These are phyloP conservation scores for Boletus sp. DNA, from an alignment of 768 basidiomycete genomes.

Conservation along the genomic window DNA sequence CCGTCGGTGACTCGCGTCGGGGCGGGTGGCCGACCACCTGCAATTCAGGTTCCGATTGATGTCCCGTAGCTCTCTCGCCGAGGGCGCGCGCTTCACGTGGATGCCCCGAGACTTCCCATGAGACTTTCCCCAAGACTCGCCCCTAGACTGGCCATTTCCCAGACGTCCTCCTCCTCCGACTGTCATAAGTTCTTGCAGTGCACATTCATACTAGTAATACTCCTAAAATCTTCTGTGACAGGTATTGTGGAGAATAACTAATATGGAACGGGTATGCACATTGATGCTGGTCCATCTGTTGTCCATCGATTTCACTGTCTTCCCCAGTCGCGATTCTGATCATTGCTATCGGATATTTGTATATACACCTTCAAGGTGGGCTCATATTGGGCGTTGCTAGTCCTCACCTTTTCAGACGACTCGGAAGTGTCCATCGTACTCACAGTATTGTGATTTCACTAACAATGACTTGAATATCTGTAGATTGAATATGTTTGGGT, in stretches of 20 bases:
- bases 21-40: too few species aligned
- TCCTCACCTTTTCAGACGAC: slow-evolving; percentile 6
- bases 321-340: slow-evolving; percentile 1
- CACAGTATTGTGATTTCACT: too few species aligned
- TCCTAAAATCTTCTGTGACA: neutral
- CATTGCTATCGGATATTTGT: slow-evolving; percentile 1
- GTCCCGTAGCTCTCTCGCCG: too few species aligned
- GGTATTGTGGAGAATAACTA: neutral
- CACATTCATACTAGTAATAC: too few species aligned
- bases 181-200: too few species aligned
- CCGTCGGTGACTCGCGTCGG: too few species aligned
- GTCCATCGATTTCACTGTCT: neutral
- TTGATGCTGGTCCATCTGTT: neutral
- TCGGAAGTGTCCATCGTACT: neutral
- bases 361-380: neutral
- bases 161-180: too few species aligned
- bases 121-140: too few species aligned
- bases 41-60: too few species aligned
- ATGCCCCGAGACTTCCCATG: too few species aligned
- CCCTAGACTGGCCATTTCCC: too few species aligned
- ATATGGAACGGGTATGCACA: neutral
- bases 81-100: too few species aligned
- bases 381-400: neutral
- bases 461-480: neutral
- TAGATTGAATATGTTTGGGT: slow-evolving; percentile 13